Evolutionary conservation across 1,139 yeast genomes (phyloP).

Genomic region (Sugiyamaella sp.): DNA sequence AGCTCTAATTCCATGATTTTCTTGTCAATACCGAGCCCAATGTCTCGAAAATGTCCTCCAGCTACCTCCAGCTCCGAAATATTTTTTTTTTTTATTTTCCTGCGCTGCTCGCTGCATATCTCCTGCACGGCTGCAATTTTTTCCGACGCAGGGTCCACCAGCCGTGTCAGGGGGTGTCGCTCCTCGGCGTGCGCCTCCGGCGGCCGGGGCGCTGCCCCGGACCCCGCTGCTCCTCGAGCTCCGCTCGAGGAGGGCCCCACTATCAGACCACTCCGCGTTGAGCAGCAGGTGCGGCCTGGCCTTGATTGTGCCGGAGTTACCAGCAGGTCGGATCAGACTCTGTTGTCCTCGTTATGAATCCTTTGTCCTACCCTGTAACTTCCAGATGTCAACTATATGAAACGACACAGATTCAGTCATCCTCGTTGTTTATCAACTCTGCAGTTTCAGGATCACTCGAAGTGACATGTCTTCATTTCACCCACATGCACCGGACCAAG

Average conservation of each 20-base stretch:
- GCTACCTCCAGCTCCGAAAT: slow-evolving; percentile 1
- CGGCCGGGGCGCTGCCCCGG: slow-evolving; percentile 3
- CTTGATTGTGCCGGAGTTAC: too few relatives aligned
- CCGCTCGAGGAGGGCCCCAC: background rate
- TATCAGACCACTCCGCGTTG: too few relatives aligned
- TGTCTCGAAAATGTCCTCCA: background rate
- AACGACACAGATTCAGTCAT: too few relatives aligned
- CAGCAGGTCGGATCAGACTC: too few relatives aligned
- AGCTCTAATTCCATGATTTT: slow-evolving; percentile 31
- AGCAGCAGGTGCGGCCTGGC: too few relatives aligned
- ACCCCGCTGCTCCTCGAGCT: slow-evolving; percentile 1
- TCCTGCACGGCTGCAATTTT: slow-evolving; percentile 7
- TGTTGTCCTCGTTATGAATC: too few relatives aligned
- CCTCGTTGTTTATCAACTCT: too few relatives aligned
- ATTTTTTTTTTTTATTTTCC: slow-evolving; percentile 1
- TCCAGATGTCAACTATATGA: too few relatives aligned
- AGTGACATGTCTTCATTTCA: too few relatives aligned
- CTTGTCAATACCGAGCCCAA: background rate
- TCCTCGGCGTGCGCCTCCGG: background rate
- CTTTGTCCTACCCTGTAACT: too few relatives aligned
- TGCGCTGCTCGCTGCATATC: background rate
- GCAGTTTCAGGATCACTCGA: too few relatives aligned
- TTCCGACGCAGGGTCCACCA: slow-evolving; percentile 13
- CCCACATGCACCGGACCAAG: too few relatives aligned
- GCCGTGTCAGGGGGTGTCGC: slow-evolving; percentile 12